Base-by-base conservation (phyloP, 108 stramenopile genomes). In the Cyclotella sp. region DNA sequence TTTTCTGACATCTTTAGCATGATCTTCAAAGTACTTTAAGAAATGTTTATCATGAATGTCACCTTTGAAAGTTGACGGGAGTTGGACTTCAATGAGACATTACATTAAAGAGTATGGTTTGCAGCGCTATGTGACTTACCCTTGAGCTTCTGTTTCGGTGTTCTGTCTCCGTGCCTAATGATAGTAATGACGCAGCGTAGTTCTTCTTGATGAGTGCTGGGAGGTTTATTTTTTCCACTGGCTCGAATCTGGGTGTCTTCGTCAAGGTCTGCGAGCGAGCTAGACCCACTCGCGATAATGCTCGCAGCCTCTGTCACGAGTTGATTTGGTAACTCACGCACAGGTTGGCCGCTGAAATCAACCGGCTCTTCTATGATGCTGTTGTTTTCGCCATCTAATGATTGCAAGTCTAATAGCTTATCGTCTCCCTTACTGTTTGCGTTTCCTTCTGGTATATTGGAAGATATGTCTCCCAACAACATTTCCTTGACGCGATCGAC, bases 61-160 rank as follows among this genome's bases (percentile, higher is more conserved):
- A 61, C 98, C 61, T 63, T 1, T 41, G 7, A 41, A 39, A 41
- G 27, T 27, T 58, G 57, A 58, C 1, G 4, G 27, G 21, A 22
- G 3, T 24, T 34, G 34, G 34, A 34, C 2, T 2, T 34, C 4
- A 34, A 34, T 34, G 34, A 34, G 6, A 34, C 34, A 6, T 2
- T 34, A 34, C 6, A 6, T 34, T 34, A 5, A 34, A 5, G 34
- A 6, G 6, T 5, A 6, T 34, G 34, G 34, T 34, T 34, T 34
- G 57, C 57, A 58, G 3, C 3, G 26, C 13, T 5, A 3, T 15
- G 27, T 58, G 57, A 15, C 30, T 63, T 41, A 63, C 64, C 90
- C 88, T 99, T 99, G 51, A 99, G 89, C 82, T 99, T 99, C 75
- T 98, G 98, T 85, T 99, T 99, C 15, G 99, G 99, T 14, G 98